Evolutionary conservation across 2,329 filamentous ascomycete species (phyloP).

Genomic region (Phoma sp.): DNA sequence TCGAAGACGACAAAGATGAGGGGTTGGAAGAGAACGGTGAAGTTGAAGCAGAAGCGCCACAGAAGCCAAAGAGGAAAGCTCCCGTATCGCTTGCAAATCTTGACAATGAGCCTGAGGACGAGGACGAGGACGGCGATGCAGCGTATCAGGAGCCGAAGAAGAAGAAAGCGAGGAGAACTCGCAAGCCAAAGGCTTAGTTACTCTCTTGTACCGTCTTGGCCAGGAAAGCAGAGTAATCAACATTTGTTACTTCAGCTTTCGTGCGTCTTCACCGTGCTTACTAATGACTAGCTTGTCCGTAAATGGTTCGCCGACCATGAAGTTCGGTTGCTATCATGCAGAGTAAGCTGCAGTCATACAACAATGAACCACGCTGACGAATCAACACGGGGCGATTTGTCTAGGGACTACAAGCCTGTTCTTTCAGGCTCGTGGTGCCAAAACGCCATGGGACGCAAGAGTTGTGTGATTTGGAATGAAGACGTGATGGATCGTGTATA

Average conservation of each 20-base stretch:
- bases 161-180: conserved; percentile 28
- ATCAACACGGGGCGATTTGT: conserved; percentile 10
- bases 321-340: conserved; percentile 28
- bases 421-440: not conserved
- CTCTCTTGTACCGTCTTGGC: too few relatives aligned
- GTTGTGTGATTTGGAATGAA: conserved; percentile 7
- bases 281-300: not conserved
- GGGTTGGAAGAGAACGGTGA: too few relatives aligned
- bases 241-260: not conserved
- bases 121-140: conserved; percentile 31
- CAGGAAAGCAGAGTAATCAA: not conserved
- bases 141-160: conserved; percentile 39
- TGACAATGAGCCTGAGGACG: conserved; percentile 13
- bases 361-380: conserved; percentile 10
- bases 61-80: conserved; percentile 31
- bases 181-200: conserved; percentile 22
- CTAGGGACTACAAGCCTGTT: not conserved
- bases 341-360: conserved; percentile 35
- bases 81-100: conserved; percentile 9
- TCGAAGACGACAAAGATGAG: too few relatives aligned
- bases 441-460: not conserved
- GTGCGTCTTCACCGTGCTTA: not conserved
- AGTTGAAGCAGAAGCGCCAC: conserved; percentile 19
- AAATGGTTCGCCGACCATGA: not conserved
- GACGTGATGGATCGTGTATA: not conserved